These are phyloP conservation scores for Cryphonectria naterciae DNA, from an alignment of 2,329 filamentous ascomycete genomes.

Conservation along the genomic window DNA sequence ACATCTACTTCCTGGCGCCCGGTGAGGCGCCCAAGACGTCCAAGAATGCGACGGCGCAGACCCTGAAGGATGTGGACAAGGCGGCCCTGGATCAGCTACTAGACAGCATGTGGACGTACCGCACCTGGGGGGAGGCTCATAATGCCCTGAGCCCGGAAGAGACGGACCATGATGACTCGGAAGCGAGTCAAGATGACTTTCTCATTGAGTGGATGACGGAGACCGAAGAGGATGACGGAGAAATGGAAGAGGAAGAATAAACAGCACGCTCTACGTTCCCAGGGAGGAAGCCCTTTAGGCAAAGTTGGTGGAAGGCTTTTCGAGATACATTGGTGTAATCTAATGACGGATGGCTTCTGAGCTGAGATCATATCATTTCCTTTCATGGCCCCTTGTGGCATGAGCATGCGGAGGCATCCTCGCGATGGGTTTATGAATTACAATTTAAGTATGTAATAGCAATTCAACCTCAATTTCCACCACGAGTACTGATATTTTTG, in stretches of 20 bases:
- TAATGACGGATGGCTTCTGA: not conserved
- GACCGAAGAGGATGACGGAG: not conserved
- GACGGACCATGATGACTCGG: conserved; percentile 29
- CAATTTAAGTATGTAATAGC: not conserved
- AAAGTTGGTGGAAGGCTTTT: not conserved
- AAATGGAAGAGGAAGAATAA: not conserved
- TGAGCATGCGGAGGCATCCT: not conserved
- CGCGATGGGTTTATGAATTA: not conserved
- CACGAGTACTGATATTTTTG: not conserved
- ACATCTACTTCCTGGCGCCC: not conserved
- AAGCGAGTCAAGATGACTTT: not conserved
- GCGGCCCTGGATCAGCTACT: conserved; percentile 5
- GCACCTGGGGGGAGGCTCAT: conserved; percentile 1
- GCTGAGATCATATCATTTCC: not conserved
- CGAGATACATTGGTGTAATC: not conserved
- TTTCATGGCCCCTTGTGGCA: not conserved
- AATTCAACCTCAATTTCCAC: not conserved
- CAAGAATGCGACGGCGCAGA: not conserved
- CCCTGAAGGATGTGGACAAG: not conserved
- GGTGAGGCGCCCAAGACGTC: not conserved
- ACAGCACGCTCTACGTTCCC: not conserved
- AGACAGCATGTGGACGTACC: conserved; percentile 1
- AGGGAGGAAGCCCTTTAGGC: not conserved
- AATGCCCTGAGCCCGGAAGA: conserved; percentile 14
- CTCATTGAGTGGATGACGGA: not conserved